phyloP scores from a whole-genome alignment of 192 early-diverging fungal species.

The Obelidium mucronatum region DNA sequence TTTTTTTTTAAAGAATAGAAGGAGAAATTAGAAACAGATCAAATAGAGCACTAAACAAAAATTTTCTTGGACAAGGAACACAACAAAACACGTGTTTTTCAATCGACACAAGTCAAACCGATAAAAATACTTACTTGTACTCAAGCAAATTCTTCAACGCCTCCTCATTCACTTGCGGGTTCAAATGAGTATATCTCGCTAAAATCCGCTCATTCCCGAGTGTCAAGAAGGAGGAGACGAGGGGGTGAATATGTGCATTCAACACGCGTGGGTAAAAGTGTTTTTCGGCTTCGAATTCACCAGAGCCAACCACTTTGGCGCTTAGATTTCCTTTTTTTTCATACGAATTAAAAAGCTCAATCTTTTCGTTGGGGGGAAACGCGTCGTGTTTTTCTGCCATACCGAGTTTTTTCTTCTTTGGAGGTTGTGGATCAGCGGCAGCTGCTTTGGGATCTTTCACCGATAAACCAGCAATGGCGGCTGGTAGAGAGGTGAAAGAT shows the following conservation, averaged over 20 bases:
- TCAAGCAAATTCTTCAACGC: slow-evolving; percentile 66
- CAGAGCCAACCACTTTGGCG: slow-evolving; percentile 45
- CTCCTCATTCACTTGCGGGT: slow-evolving; percentile 77
- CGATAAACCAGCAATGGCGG: not conserved
- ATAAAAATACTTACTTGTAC: slow-evolving; percentile 30
- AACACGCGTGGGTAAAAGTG: slow-evolving; percentile 91
- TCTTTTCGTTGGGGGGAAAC: not conserved
- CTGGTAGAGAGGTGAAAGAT: slow-evolving; percentile 19
- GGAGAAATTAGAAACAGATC: not conserved
- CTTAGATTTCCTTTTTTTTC: slow-evolving; percentile 28
- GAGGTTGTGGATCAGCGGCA: not conserved
- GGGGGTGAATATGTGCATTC: slow-evolving; percentile 87
- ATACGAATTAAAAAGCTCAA: too few relatives aligned
- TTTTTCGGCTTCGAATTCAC: slow-evolving; percentile 81
- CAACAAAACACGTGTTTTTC: slow-evolving; percentile 28
- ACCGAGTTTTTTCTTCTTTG: slow-evolving; percentile 25
- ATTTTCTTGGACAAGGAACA: not conserved
- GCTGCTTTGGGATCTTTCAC: too few relatives aligned
- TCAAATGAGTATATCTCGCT: slow-evolving; percentile 84
- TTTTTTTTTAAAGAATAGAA: too few relatives aligned
- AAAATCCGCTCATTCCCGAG: slow-evolving; percentile 91
- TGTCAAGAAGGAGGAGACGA: slow-evolving; percentile 83
- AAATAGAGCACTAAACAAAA: not conserved
- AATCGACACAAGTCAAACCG: not conserved
- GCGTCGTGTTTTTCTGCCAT: too few relatives aligned